Conservation (phyloP, 1,284 basidiomycete genomes). For the Malassezia sympodialis region DNA sequence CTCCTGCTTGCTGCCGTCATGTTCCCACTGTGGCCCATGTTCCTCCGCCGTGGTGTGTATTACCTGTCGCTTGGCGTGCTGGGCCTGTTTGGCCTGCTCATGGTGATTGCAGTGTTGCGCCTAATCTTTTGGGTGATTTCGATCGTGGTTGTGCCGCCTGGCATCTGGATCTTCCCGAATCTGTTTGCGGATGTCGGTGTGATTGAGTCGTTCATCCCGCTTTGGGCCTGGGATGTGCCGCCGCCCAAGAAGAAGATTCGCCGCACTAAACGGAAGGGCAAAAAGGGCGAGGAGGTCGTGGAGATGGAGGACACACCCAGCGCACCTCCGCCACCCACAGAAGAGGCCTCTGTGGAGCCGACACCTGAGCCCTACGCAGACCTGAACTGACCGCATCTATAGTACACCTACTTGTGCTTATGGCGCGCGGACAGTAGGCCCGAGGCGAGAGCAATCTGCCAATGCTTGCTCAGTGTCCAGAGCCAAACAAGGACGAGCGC, state of each 20-base stretch:
- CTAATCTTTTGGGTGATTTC: slow-evolving; percentile 90
- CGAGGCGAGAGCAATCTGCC: slow-evolving; percentile 40
- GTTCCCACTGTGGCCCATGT: slow-evolving; percentile 95
- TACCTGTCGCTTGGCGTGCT: slow-evolving; percentile 82
- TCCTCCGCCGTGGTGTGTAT: slow-evolving; percentile 89
- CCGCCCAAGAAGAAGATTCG: slow-evolving; percentile 52
- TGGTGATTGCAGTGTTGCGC: slow-evolving; percentile 79
- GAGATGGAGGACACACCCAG: neutral
- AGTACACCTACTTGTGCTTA: slow-evolving; percentile 2
- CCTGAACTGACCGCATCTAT: slow-evolving; percentile 13
- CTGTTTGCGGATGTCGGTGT: slow-evolving; percentile 97
- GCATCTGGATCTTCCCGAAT: slow-evolving; percentile 98
- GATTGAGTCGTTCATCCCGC: slow-evolving; percentile 90
- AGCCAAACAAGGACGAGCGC: slow-evolving; percentile 59
- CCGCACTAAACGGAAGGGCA: slow-evolving; percentile 18
- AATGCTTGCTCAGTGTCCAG: slow-evolving; percentile 46
- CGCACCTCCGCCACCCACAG: neutral
- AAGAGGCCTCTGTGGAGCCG: neutral
- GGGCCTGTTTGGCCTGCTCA: slow-evolving; percentile 79
- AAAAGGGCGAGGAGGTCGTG: neutral
- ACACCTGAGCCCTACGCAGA: neutral
- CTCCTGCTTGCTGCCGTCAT: slow-evolving; percentile 94
- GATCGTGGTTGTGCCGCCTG: slow-evolving; percentile 71
- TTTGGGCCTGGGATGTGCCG: slow-evolving; percentile 94
- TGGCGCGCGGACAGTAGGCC: slow-evolving; percentile 19